Conservation (phyloP, 306 rosid species). For the Quercus aquifolioides region DNA sequence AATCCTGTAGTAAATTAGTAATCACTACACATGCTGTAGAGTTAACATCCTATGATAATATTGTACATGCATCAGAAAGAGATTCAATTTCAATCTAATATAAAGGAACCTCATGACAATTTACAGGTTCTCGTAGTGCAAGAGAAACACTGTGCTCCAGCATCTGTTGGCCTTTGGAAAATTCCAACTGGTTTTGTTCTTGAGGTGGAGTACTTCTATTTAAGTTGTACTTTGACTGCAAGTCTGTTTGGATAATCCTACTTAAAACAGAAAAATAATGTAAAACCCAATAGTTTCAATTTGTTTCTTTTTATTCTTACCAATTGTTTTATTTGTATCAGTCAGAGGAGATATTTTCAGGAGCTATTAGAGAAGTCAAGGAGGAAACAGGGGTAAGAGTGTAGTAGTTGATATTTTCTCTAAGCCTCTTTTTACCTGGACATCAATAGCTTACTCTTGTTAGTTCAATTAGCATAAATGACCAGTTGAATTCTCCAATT, state of each 20-base stretch:
- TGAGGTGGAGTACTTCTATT: slow-evolving; percentile 49
- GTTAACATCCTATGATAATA: slow-evolving; percentile 9
- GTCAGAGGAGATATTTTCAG: slow-evolving; percentile 93
- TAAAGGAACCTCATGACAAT: neutral
- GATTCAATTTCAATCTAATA: neutral
- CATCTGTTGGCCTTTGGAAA: slow-evolving; percentile 73
- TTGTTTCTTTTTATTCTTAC: slow-evolving; percentile 15
- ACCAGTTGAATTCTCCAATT: slow-evolving; percentile 6
- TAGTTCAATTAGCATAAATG: neutral
- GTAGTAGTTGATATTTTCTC: neutral
- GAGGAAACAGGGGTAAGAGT: slow-evolving; percentile 91
- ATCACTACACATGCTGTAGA: neutral
- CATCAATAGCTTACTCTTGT: neutral
- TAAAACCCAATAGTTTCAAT: slow-evolving; percentile 9
- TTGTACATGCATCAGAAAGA: neutral
- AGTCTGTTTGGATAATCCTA: neutral
- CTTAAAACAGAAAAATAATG: neutral
- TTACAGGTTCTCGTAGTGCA: slow-evolving; percentile 88
- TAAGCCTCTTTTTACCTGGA: neutral
- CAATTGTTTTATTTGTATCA: slow-evolving; percentile 28
- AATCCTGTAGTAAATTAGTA: neutral
- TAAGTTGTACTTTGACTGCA: neutral
- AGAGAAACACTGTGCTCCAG: slow-evolving; percentile 74
- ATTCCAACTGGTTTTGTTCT: slow-evolving; percentile 93
- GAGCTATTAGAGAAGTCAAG: slow-evolving; percentile 92